Conservation (phyloP, 208 protist genomes). For the Leishmania gerbilli region DNA sequence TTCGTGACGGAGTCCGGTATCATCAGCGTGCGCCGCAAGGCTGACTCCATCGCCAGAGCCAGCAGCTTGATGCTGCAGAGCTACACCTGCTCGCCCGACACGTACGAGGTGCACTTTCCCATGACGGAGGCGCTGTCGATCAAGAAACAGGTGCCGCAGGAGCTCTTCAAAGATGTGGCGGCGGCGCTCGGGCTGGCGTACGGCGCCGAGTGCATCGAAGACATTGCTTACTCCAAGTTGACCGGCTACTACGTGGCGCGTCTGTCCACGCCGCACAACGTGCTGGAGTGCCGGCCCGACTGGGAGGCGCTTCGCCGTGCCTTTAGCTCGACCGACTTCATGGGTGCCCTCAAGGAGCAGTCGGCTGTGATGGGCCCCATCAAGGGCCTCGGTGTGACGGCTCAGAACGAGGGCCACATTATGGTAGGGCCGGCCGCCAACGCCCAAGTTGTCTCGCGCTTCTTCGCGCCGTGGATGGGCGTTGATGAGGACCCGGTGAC, state of each 20-base stretch:
- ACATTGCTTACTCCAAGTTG: conserved; percentile 38
- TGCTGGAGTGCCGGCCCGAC: conserved; percentile 41
- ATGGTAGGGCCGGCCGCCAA: conserved; percentile 27
- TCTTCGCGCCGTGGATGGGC: conserved; percentile 73
- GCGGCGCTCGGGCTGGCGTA: conserved; percentile 47
- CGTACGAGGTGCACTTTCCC: conserved; percentile 73
- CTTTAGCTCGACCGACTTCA: conserved; percentile 38
- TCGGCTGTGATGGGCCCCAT: conserved; percentile 28
- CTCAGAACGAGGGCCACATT: conserved; percentile 38
- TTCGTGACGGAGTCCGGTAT: conserved; percentile 60
- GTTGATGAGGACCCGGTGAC: conserved; percentile 76
- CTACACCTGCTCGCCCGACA: conserved; percentile 36
- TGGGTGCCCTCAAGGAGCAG: conserved; percentile 34
- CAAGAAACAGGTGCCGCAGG: conserved; percentile 32
- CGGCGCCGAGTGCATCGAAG: conserved; percentile 42
- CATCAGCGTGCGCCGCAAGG: conserved; percentile 49
- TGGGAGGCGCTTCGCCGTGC: conserved; percentile 22
- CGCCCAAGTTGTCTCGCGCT: conserved; percentile 60
- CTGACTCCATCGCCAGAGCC: neutral
- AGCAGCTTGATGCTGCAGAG: conserved; percentile 23
- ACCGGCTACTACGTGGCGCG: conserved; percentile 46
- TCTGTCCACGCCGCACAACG: conserved; percentile 36
- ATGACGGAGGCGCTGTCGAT: conserved; percentile 46
- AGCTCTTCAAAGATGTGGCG: conserved; percentile 30
- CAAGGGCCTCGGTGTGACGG: conserved; percentile 42